A percentile compares a stretch with the other conserved stretches of the same genome.
These are phyloP conservation scores for Mycena belliarum DNA, from an alignment of 768 basidiomycete genomes.

Conservation along the genomic window DNA sequence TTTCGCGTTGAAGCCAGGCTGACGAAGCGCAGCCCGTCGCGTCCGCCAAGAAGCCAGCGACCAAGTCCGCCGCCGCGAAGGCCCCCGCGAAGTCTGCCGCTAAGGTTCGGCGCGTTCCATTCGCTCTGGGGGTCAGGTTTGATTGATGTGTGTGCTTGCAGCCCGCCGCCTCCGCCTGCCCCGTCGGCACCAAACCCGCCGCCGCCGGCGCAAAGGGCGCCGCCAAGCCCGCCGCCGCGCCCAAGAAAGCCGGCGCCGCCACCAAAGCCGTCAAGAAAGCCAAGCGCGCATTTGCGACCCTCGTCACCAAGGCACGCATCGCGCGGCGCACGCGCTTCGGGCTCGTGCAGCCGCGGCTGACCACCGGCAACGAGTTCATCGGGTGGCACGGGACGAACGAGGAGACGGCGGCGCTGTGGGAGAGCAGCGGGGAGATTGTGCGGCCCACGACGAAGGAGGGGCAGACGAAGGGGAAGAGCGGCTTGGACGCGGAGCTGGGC, in stretches of 20 bases:
- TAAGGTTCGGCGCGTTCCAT: too few relatives aligned
- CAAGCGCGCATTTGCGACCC: background rate
- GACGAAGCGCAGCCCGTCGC: too few relatives aligned
- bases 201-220: background rate
- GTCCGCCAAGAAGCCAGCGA: too few relatives aligned
- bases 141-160: too few relatives aligned
- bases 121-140: too few relatives aligned
- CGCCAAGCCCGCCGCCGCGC: background rate
- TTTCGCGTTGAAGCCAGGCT: too few relatives aligned
- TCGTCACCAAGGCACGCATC: background rate
- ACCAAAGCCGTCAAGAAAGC: background rate
- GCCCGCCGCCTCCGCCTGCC: background rate
- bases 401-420: background rate
- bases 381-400: constrained; percentile 5
- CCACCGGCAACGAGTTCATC: background rate
- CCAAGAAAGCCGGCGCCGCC: background rate
- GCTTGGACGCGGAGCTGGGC: background rate
- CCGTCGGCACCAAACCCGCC: background rate
- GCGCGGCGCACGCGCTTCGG: background rate
- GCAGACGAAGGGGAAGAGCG: background rate
- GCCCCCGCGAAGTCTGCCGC: too few relatives aligned
- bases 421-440: background rate
- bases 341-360: background rate
- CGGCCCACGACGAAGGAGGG: background rate
- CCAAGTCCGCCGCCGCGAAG: too few relatives aligned